Conservation (phyloP, 345 rosid species). For the Linum lewisii region DNA sequence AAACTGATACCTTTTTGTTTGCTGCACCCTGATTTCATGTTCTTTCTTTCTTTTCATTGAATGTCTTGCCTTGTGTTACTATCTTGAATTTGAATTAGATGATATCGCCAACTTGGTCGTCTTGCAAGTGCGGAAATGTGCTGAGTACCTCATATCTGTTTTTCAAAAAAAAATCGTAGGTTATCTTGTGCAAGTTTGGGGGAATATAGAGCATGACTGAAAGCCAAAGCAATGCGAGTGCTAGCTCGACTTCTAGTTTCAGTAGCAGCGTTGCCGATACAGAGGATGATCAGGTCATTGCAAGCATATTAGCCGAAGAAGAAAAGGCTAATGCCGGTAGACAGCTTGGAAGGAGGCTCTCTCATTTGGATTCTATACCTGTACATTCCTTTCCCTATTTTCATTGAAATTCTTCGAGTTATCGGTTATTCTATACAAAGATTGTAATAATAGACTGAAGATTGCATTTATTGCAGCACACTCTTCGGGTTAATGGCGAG, state of each 20-base stretch:
- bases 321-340: conserved; percentile 52
- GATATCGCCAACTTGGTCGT: too few species aligned
- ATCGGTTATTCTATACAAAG: background rate
- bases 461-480: conserved; percentile 39
- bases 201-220: background rate
- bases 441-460: too few species aligned
- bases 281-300: conserved; percentile 87
- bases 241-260: conserved; percentile 74
- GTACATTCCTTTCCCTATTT: conserved; percentile 13
- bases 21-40: too few species aligned
- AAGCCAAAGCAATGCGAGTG: conserved; percentile 30
- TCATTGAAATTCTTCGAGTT: background rate
- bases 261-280: conserved; percentile 61
- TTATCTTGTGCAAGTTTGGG: background rate
- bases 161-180: background rate
- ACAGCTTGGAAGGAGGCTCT: conserved; percentile 68
- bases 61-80: too few species aligned
- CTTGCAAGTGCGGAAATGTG: too few species aligned
- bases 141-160: background rate
- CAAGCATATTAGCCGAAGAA: conserved; percentile 69
- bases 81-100: too few species aligned
- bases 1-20: too few species aligned
- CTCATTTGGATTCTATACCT: conserved; percentile 66
- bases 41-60: too few species aligned
- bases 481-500: conserved; percentile 68